Conservation (phyloP, 1,284 basidiomycete genomes). For the Tilletia indica region DNA sequence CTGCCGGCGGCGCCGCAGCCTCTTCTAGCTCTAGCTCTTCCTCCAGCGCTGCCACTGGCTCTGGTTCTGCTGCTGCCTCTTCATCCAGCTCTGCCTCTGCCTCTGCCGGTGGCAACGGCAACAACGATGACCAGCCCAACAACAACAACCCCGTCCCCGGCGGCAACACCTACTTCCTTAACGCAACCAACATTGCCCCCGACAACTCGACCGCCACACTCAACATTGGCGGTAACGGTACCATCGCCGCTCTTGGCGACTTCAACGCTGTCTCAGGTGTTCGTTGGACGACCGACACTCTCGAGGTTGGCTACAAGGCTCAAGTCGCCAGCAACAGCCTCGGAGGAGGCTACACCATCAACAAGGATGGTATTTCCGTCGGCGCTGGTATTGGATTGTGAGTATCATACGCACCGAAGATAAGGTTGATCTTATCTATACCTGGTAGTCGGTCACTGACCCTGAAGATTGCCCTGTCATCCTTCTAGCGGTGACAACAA, state of each 20-base stretch:
- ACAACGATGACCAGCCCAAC: no score
- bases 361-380: not conserved
- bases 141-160: no score
- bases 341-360: constrained; percentile 7
- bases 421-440: no score
- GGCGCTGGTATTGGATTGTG: constrained; percentile 1
- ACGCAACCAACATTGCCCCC: not conserved
- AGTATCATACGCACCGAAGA: no score
- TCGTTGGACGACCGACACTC: not conserved
- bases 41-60: not conserved
- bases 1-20: no score
- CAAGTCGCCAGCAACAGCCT: not conserved
- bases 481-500: no score
- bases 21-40: no score
- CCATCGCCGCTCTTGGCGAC: not conserved
- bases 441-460: no score
- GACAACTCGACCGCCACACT: constrained; percentile 3
- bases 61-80: no score
- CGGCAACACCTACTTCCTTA: not conserved
- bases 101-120: no score
- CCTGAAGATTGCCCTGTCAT: not conserved
- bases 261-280: not conserved
- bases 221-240: not conserved
- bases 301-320: not conserved
- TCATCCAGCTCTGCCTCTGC: no score